Conservation (phyloP, 352 stramenopile genomes). For the Stephanocyclus meneghinianus region DNA sequence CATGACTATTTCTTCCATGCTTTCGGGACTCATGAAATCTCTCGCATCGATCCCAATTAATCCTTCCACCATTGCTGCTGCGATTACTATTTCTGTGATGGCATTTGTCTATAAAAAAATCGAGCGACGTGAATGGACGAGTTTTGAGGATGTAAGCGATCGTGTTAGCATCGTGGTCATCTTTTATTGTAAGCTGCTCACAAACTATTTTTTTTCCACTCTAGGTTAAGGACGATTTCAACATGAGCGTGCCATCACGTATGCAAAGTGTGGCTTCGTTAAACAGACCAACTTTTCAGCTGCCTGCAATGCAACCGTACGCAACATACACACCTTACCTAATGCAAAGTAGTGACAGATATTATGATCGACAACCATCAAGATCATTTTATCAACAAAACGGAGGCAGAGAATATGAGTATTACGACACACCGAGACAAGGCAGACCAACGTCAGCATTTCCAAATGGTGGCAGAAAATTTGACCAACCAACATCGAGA, state of each 20-base stretch:
- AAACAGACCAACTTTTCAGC: background rate
- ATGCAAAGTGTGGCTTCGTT: background rate
- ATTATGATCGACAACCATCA: conserved; percentile 3
- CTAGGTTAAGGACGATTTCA: conserved; percentile 7
- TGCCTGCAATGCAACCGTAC: background rate
- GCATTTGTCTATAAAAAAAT: conserved; percentile 6
- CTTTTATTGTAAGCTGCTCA: background rate
- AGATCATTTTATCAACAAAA: conserved; percentile 9
- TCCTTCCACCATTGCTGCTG: conserved; percentile 11
- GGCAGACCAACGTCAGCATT: conserved; percentile 2
- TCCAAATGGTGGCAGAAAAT: conserved; percentile 9
- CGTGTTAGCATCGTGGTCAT: background rate
- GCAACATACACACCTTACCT: background rate
- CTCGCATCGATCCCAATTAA: conserved; percentile 4
- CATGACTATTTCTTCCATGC: conserved; percentile 8
- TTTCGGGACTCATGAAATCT: conserved; percentile 2
- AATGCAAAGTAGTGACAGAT: conserved; percentile 11
- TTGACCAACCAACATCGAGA: conserved; percentile 4
- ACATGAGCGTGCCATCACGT: conserved; percentile 5
- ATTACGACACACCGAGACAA: conserved; percentile 9
- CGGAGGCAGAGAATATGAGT: conserved; percentile 6
- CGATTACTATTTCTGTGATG: conserved; percentile 10
- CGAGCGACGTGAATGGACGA: background rate
- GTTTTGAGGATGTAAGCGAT: conserved; percentile 8
- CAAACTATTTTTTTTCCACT: background rate